phyloP scores from a whole-genome alignment of 495 filamentous ascomycete genomes.

The Penicillium cataractarum region DNA sequence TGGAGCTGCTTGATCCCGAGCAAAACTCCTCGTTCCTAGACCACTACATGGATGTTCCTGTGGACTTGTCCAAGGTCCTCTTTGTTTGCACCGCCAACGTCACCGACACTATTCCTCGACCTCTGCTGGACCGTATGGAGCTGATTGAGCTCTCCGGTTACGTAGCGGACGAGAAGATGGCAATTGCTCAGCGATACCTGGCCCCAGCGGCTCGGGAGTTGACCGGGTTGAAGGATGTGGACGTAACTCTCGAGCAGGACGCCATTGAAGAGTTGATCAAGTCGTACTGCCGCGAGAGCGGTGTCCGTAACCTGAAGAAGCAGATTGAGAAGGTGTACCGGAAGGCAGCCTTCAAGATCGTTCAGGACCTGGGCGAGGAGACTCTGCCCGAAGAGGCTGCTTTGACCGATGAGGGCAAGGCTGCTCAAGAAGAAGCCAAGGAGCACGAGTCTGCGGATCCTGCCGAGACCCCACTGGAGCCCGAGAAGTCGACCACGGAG shows the following conservation, averaged over 20 bases:
- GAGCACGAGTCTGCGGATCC: constrained; percentile 63
- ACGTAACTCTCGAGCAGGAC: constrained; percentile 78
- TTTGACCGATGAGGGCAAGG: constrained; percentile 86
- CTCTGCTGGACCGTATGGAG: constrained; percentile 96
- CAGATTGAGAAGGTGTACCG: constrained; percentile 99
- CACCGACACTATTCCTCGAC: constrained; percentile 96
- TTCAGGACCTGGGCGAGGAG: constrained; percentile 91
- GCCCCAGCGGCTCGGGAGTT: constrained; percentile 89
- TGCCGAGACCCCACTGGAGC: constrained; percentile 58
- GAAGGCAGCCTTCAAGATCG: constrained; percentile 95
- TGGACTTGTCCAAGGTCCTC: constrained; percentile 95
- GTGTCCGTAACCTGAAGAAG: constrained; percentile 98
- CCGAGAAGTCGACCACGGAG: constrained; percentile 73
- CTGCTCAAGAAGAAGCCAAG: constrained; percentile 70
- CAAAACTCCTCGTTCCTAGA: constrained; percentile 98
- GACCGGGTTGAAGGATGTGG: constrained; percentile 86
- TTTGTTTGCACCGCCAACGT: constrained; percentile 99
- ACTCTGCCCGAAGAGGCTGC: constrained; percentile 80
- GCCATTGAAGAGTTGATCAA: constrained; percentile 98
- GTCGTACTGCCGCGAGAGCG: constrained; percentile 95
- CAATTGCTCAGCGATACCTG: constrained; percentile 92
- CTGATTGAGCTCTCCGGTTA: constrained; percentile 96
- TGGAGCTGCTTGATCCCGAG: constrained; percentile 95
- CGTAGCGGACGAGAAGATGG: constrained; percentile 98
- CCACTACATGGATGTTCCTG: constrained; percentile 98